Percentiles rank a stretch among this genome's conserved stretches.
Conservation (phyloP, 2,329 filamentous ascomycete species). For the Ascosphaera apis region DNA sequence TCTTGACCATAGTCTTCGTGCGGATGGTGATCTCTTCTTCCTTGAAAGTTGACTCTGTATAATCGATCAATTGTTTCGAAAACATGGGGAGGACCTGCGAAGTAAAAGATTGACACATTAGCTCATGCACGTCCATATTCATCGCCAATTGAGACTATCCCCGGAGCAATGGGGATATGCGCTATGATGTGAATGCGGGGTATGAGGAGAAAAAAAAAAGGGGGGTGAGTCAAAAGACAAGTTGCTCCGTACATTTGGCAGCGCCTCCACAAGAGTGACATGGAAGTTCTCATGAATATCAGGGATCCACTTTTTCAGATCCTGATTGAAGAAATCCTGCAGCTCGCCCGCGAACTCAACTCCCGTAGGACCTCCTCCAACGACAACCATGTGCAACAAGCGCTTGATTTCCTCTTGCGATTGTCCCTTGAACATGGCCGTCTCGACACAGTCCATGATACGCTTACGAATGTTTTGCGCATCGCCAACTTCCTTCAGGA, state of each 20-base stretch:
- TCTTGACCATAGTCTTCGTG: constrained; percentile 98
- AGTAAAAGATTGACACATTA: not conserved
- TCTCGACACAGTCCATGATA: constrained; percentile 99
- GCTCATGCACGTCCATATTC: no score
- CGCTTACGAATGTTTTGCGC: constrained; percentile 91
- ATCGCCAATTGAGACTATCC: no score
- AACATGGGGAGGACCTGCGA: constrained; percentile 68
- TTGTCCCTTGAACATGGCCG: constrained; percentile 95
- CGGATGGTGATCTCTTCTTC: constrained; percentile 95
- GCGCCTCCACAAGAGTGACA: constrained; percentile 88
- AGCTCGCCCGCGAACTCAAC: constrained; percentile 97
- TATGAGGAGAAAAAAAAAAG: no score
- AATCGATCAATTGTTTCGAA: constrained; percentile 97
- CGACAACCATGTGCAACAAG: constrained; percentile 92
- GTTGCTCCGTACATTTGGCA: constrained; percentile 56
- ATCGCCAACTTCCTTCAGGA: constrained; percentile 94
- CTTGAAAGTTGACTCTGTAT: constrained; percentile 97
- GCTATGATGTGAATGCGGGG: no score
- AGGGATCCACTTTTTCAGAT: constrained; percentile 94
- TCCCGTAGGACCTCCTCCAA: constrained; percentile 81
- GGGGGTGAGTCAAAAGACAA: no score
- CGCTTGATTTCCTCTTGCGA: constrained; percentile 68
- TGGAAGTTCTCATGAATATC: constrained; percentile 90
- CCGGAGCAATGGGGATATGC: no score
- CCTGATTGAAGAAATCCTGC: constrained; percentile 95